Base-by-base conservation (phyloP, 352 stramenopile genomes). In the Phytopythium litorale region DNA sequence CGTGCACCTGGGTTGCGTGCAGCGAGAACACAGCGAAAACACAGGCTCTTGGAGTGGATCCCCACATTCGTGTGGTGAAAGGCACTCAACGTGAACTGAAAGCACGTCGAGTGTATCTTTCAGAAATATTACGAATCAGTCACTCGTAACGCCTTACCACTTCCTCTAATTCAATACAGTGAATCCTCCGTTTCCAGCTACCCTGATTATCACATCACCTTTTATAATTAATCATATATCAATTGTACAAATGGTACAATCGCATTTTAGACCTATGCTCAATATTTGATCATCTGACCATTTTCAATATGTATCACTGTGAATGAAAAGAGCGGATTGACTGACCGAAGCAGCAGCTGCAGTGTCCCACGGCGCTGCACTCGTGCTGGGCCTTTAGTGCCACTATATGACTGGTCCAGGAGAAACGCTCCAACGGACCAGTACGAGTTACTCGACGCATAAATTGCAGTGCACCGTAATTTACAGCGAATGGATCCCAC, bases 341-440 rank as follows among this genome's bases (percentile, higher is more conserved):
- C 35, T 15, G 35, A 40, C 5, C 8, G 0, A 2, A n/a, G 38
- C 13, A 3, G 38, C 49, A 40, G 49, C 28, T 56, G 49, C 49
- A n/a, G 8, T 25, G 49, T 56, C 49, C 49, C 49, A 56, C 49
- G 28, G 25, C 6, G 8, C 25, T 15, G 8, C 49, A 37, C 49
- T 21, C 8, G 49, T 56, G 49, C 49, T 56, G 49, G 49, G 15
- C 49, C 19, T 9, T 12, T 40, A 56, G 28, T 56, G 28, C 28
- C 28, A 15, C 25, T 35, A 15, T 23, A 23, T 38, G 35, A 40
- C 35, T 37, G 5, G 13, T 37, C 38, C 28, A 23, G 49, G 28
- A 56, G 49, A 56, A 56, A 56, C 28, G 49, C 35, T 28, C 12
- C n/a, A 42, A 16, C 13, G 9, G 49, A 40, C 49, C 49, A 56